phyloP scores from a whole-genome alignment of 257 asterid genomes.

The Orobanche coerulescens region DNA sequence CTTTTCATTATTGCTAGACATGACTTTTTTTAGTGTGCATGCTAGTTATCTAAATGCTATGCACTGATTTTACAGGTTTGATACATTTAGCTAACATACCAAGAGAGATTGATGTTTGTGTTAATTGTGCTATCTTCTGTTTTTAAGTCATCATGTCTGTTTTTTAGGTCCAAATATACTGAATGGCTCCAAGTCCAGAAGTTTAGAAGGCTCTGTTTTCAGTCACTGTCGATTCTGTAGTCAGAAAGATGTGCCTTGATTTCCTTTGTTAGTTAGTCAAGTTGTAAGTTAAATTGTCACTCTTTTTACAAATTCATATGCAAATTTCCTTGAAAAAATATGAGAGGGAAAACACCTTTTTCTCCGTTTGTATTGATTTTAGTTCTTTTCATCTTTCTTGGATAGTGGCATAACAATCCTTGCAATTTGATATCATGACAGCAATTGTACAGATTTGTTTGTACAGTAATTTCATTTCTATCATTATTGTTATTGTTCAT shows the following conservation, averaged over 20 bases:
- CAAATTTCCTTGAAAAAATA: neutral
- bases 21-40: neutral
- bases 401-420: neutral
- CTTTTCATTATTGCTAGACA: neutral
- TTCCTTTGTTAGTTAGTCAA: conserved; percentile 12
- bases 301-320: neutral
- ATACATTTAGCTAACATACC: neutral
- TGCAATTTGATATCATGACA: conserved; percentile 1
- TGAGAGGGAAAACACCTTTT: neutral
- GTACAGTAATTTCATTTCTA: neutral
- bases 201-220: neutral
- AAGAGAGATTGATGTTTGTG: neutral
- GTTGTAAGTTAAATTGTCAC: conserved; percentile 5
- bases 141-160: neutral
- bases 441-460: neutral
- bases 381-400: neutral
- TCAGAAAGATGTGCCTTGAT: neutral
- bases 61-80: conserved; percentile 6
- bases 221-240: conserved; percentile 3
- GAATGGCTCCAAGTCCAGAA: neutral
- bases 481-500: neutral
- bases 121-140: conserved; percentile 3
- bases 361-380: neutral
- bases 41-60: neutral
- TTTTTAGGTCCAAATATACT: neutral